A percentile compares a stretch with the other conserved stretches of the same genome.
Conservation (phyloP, 2,329 filamentous ascomycete species). For the Lasiodiplodia gonubiensis region DNA sequence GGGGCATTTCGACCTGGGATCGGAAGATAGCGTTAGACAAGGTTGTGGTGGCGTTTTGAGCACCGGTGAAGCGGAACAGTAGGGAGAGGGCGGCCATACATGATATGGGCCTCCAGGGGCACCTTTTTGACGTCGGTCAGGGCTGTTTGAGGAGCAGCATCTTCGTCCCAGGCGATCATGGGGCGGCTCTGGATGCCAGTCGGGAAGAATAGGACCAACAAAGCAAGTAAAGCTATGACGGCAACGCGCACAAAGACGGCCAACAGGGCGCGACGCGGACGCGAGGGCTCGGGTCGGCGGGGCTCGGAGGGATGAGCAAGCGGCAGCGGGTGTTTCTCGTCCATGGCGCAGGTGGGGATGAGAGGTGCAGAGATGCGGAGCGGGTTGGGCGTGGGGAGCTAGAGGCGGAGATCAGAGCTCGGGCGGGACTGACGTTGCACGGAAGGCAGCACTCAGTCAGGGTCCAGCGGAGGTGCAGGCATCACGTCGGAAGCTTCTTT, state of each 20-base stretch:
- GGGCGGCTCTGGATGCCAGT: conserved; percentile 9
- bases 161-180: not conserved
- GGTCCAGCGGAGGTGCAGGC: conserved; percentile 3
- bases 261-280: conserved; percentile 32
- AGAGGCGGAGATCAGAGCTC: not conserved
- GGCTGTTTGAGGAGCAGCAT: not conserved
- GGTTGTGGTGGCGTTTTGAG: not conserved
- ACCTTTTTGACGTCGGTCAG: conserved; percentile 53
- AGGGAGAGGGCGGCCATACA: conserved; percentile 52
- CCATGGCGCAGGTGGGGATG: conserved; percentile 11
- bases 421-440: not conserved
- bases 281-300: not conserved
- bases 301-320: not conserved
- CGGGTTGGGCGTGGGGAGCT: not conserved
- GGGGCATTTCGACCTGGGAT: conserved; percentile 72
- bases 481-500: conserved; percentile 9
- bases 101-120: conserved; percentile 91
- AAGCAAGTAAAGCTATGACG: conserved; percentile 35
- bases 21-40: not conserved
- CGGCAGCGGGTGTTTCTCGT: conserved; percentile 20
- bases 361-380: not conserved
- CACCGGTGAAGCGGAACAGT: conserved; percentile 29
- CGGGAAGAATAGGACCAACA: conserved; percentile 39
- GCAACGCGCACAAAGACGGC: conserved; percentile 37
- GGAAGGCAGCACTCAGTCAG: conserved; percentile 9